These are phyloP conservation scores for Meyerozyma elateridarum DNA, from an alignment of 1,139 yeast species.

Conservation along the genomic window DNA sequence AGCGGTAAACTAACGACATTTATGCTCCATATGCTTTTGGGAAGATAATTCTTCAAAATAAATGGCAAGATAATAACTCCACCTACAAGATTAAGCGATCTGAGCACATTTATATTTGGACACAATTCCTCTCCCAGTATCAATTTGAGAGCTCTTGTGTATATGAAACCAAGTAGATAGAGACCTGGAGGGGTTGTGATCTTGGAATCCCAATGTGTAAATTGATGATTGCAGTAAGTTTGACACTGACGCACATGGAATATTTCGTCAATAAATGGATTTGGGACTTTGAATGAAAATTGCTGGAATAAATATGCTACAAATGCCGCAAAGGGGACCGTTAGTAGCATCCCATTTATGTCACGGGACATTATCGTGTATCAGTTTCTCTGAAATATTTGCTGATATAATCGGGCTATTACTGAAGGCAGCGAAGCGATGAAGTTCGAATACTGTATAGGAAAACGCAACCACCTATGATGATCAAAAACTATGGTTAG, in stretches of 20 bases:
- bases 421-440: too few relatives aligned
- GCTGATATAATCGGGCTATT: too few relatives aligned
- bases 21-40: conserved; percentile 38
- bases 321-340: too few relatives aligned
- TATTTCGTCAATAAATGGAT: conserved; percentile 66
- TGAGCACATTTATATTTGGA: conserved; percentile 38
- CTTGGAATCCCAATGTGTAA: conserved; percentile 73
- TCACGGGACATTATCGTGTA: too few relatives aligned
- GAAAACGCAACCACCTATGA: too few relatives aligned
- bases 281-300: conserved; percentile 25
- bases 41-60: conserved; percentile 21
- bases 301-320: too few relatives aligned
- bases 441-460: too few relatives aligned
- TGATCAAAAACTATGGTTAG: too few relatives aligned
- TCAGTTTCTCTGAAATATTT: too few relatives aligned
- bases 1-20: conserved; percentile 63
- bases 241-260: conserved; percentile 83
- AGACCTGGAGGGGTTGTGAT: conserved; percentile 98
- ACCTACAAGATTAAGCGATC: conserved; percentile 62
- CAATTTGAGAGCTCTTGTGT: conserved; percentile 27
- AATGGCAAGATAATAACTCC: conserved; percentile 53
- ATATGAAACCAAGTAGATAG: conserved; percentile 58
- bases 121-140: conserved; percentile 22
- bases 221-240: conserved; percentile 57
- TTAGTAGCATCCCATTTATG: too few relatives aligned